phyloP scores from a whole-genome alignment of 2,329 filamentous ascomycete species.

The Ophiocordyceps robertsii region DNA sequence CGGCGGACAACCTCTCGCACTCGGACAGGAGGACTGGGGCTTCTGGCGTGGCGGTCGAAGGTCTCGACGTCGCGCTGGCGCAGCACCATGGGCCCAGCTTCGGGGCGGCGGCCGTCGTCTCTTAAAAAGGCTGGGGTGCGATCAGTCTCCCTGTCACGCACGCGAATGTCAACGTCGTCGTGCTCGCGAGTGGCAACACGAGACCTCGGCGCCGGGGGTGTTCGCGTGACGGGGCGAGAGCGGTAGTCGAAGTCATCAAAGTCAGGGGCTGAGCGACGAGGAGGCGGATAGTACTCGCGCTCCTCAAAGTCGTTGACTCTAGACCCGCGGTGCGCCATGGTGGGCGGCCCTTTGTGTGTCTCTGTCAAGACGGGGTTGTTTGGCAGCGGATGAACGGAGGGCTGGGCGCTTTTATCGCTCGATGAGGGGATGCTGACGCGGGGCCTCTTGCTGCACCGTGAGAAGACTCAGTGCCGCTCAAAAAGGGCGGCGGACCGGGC shows the following conservation, averaged over 20 bases:
- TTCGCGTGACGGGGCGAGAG: constrained; percentile 9
- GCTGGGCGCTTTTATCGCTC: neutral
- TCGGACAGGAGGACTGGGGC: constrained; percentile 28
- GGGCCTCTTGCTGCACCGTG: neutral
- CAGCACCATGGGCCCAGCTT: constrained; percentile 39
- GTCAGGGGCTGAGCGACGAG: constrained; percentile 14
- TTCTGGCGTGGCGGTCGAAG: constrained; percentile 32
- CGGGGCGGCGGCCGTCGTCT: constrained; percentile 31
- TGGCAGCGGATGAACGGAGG: neutral
- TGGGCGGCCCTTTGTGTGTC: neutral
- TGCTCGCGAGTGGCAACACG: constrained; percentile 8
- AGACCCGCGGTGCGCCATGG: constrained; percentile 7
- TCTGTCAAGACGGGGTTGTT: neutral
- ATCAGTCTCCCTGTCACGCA: constrained; percentile 28
- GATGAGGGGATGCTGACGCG: neutral
- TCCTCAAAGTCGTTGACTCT: constrained; percentile 29
- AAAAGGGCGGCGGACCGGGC: too few species aligned
- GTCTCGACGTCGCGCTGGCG: constrained; percentile 42
- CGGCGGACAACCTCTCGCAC: constrained; percentile 29
- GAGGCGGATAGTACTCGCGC: constrained; percentile 26
- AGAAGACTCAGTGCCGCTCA: neutral
- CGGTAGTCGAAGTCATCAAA: constrained; percentile 11
- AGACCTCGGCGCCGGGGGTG: constrained; percentile 14
- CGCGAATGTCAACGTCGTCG: constrained; percentile 27
- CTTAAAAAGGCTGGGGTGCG: constrained; percentile 37